Evolutionary conservation across 805 yeast species (phyloP), one percentile per base, ranked within the genome.

Genomic region (Scheffersomyces stipitis): DNA sequence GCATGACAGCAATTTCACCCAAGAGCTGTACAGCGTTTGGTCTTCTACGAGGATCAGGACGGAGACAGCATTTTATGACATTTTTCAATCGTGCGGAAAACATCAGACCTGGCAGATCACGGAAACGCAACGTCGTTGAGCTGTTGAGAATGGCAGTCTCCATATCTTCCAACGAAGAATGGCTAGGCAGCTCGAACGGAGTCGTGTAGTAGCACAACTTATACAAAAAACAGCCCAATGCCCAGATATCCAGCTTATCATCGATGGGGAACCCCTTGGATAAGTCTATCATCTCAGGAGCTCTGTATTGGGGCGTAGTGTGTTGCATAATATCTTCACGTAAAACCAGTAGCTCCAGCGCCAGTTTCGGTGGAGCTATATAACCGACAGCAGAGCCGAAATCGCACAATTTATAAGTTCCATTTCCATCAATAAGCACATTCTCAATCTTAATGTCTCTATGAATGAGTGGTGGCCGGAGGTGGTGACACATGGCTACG

Each of bases 211-310:
- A 91, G 62, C 96, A 83, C 43, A 91, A 69, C 57, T 91, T 91
- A 69, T 86, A 91, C 34, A 93, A 69, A 44, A 93, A 86, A 22
- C 93, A 83, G 8, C 99, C 99, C 32, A 91, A 66, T 0, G 99
- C 99, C 99, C 99, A 91, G 32, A 91, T 86, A 63, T 91, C 99
- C 5, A 91, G 75, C 60, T 88, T 88, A 52, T 90, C 95, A 60
- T 91, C 93, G 28, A 91, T 85, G 2, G 96, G 93, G 31, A 80
- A 66, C 5, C 89, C 86, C 31, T 88, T 70, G 56, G 83, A 83
- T 17, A 90, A 71, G 61, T 91, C 97, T 38, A 91, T 78, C 98
- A 91, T 93, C 57, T 91, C 99, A 0, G 99, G 99, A 0, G 95
- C 73, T 45, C 99, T 71, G 58, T 91, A 91, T 60, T 93, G 99